Evolutionary conservation across 148 eudicot species (phyloP).

Genomic region (Spergularia marina): DNA sequence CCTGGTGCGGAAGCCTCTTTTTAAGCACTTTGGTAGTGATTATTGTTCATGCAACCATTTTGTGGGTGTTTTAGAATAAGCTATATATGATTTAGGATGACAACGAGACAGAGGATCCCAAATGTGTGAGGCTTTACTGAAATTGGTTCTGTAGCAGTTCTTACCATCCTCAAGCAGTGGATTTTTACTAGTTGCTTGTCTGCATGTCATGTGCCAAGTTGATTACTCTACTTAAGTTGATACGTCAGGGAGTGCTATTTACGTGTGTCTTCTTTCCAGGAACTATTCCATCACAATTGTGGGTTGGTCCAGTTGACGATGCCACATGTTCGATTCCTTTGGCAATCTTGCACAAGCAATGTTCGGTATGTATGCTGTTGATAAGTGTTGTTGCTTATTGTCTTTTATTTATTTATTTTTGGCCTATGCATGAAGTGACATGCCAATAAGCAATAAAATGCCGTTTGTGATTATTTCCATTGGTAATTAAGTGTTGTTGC

Average conservation of each 20-base stretch:
- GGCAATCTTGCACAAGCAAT: slow-evolving; percentile 51
- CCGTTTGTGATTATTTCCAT: slow-evolving; percentile 4
- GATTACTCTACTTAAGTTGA: slow-evolving; percentile 4
- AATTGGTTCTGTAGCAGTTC: background rate
- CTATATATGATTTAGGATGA: background rate
- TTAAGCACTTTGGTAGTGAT: background rate
- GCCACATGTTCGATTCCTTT: slow-evolving; percentile 47
- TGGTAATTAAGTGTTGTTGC: background rate
- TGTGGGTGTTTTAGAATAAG: background rate
- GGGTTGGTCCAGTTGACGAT: slow-evolving; percentile 70
- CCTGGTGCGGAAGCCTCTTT: background rate
- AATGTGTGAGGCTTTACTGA: background rate
- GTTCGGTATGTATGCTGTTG: slow-evolving; percentile 44
- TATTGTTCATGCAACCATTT: background rate
- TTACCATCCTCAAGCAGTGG: background rate
- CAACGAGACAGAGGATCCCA: background rate
- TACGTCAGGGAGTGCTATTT: slow-evolving; percentile 10
- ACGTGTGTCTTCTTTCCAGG: slow-evolving; percentile 45
- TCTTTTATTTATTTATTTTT: background rate
- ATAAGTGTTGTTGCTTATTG: background rate
- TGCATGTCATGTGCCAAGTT: background rate
- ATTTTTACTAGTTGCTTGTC: background rate
- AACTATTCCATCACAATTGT: slow-evolving; percentile 43
- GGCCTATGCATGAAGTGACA: background rate
- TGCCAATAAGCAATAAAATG: background rate